Base-by-base conservation (phyloP, 1,284 basidiomycete species). In the Puccinia polysora region DNA sequence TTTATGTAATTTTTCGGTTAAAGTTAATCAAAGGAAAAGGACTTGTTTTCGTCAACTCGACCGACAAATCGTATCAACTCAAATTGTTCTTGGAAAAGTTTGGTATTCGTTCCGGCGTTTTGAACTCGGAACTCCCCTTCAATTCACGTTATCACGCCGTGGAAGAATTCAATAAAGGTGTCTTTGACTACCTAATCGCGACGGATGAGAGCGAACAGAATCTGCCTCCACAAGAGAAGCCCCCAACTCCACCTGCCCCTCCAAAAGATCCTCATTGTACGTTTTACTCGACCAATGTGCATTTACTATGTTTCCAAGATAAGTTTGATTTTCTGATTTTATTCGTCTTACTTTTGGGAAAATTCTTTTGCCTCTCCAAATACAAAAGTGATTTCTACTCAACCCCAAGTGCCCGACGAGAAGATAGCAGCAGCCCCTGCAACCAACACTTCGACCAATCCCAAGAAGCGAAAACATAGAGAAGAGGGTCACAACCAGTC, bases 21-120 rank as follows among this genome's bases (percentile, higher is more conserved):
- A 90, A 88, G 79, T 87, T 97, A 73, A 89, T 98, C 81, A 88
- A 90, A 78, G 96, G 96, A 64, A 98, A 98, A 85, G 91, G 89
- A 76, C 89, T 99, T 76, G 82, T 99, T 62, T 99, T 99, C 77
- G 96, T 98, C 71, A 98, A 98, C 82, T 89, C 93, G 78, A 89
- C 97, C 60, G 95, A 97, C 77, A 86, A 96, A 32, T 89, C 89
- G 58, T 97, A 97, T 80, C 88, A 93, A 68, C 83, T 97, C 74
- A 96, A 97, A 80, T 85, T 99, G 32, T 99, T 98, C 82, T 83
- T 99, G 65, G 96, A 98, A 79, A 94, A 97, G 80, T 98, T 97
- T 77, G 95, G 91, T 0, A 89, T 98, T 79, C 92, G 93, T 80
- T 89, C 89, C 75, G 97, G 94, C 77, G 94, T 99, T 0, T 84